Conservation (phyloP, 2,329 filamentous ascomycete genomes). For the Cercospora sp. region DNA sequence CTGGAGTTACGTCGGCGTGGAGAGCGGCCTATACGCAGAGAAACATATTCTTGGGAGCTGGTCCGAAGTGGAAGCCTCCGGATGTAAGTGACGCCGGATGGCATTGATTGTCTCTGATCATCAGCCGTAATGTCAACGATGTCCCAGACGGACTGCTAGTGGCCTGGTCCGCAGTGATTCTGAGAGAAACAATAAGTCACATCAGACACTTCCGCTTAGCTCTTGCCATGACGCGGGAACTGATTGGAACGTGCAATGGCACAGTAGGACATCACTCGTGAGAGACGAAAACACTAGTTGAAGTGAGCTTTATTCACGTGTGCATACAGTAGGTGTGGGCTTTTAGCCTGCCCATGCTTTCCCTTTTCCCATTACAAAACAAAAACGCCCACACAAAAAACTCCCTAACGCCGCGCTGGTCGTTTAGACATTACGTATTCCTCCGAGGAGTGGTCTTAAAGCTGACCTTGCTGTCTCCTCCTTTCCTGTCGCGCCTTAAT, state of each 20-base stretch:
- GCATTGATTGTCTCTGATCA: background rate
- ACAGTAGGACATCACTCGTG: background rate
- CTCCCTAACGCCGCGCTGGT: conserved; percentile 3
- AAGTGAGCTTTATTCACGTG: background rate
- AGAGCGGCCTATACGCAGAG: background rate
- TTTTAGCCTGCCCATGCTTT: conserved; percentile 2
- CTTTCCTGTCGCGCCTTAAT: background rate
- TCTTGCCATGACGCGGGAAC: background rate
- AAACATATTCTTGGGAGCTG: background rate
- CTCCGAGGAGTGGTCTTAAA: conserved; percentile 3
- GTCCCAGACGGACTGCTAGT: background rate
- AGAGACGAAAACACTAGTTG: background rate
- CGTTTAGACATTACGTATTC: conserved; percentile 9
- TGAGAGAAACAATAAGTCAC: background rate
- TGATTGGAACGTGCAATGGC: background rate
- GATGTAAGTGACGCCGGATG: background rate
- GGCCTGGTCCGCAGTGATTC: background rate
- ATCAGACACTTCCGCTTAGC: background rate
- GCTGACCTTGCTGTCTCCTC: background rate
- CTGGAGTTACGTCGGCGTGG: background rate
- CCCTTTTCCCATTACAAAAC: background rate
- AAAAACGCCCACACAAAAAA: conserved; percentile 2
- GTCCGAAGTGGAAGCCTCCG: background rate
- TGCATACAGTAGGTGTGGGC: background rate
- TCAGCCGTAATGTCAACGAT: background rate